Percentiles rank a stretch among this genome's conserved stretches.
Evolutionary conservation across 108 stramenopile genomes (phyloP).

Genomic region (Nitzschia putrida): DNA sequence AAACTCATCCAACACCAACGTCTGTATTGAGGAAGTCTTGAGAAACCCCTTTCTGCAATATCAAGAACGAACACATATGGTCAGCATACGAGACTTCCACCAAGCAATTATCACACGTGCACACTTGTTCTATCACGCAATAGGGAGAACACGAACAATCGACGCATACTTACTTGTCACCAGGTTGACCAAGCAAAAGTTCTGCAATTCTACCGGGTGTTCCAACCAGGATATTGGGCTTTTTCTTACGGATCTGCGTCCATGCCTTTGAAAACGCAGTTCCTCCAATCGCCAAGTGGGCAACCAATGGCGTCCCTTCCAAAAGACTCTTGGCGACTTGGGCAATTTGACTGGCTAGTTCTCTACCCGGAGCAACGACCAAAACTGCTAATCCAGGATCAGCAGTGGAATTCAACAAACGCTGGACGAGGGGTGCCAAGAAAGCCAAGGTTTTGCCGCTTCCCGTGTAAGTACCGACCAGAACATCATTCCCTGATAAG

Average conservation of each 20-base stretch:
- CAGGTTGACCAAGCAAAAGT: conserved; percentile 74
- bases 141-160: neutral
- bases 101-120: neutral
- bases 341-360: conserved; percentile 84
- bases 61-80: conserved; percentile 2
- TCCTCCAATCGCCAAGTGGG: conserved; percentile 80
- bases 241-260: conserved; percentile 72
- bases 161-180: conserved; percentile 54
- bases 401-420: conserved; percentile 36
- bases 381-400: conserved; percentile 49
- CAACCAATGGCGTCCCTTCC: conserved; percentile 59
- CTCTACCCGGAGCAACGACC: conserved; percentile 83
- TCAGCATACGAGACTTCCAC: neutral
- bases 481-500: conserved; percentile 57
- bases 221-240: conserved; percentile 80
- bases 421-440: conserved; percentile 69
- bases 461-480: conserved; percentile 85
- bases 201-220: conserved; percentile 88
- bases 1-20: conserved; percentile 84
- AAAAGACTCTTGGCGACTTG: conserved; percentile 68
- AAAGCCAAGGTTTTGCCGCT: conserved; percentile 85
- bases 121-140: neutral
- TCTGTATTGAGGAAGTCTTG: conserved; percentile 61
- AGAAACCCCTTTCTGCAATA: conserved; percentile 52
- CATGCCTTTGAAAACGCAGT: conserved; percentile 71